Evolutionary conservation across 495 filamentous ascomycete species (phyloP), one percentile per base, ranked within the genome.

Genomic region (Pseudomonodictys pantanalensis): DNA sequence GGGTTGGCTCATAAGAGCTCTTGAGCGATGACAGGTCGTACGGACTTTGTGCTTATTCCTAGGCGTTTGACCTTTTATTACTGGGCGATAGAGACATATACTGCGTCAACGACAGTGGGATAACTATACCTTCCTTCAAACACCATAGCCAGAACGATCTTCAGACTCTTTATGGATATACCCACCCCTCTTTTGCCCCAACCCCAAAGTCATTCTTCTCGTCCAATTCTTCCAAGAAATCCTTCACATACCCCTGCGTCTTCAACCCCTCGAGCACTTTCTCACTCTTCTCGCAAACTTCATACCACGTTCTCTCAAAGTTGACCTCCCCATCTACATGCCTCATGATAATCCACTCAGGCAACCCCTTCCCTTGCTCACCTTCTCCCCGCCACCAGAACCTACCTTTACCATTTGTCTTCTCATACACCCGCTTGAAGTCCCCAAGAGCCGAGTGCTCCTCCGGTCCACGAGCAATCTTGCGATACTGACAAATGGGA

Each of bases 311-410:
- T 30, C 59, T 29, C 45, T 62, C 59, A 45, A 62, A 62, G 38
- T 62, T 62, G 23, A 54, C 11, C 7, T 49, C 44, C 8, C 39
- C 56, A 2, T 46, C 39, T 2, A 2, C 54, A 23, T 57, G 24
- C 10, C 10, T 24, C 38, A 64, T 15, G 22, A 64, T 59, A 3
- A 59, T 47, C 61, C 61, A 64, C 33, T 64, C 61, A 7, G 61
- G 61, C 24, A 64, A 24, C 11, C 33, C 28, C 29, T 55, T 52
- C 3, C n/a, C n/a, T n/a, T 20, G 18, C n/a, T 54, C 55, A 1
- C 11, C 23, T 15, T 57, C 52, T 20, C 59, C 29, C 10, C 26
- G 43, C 55, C 61, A 64, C 61, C 61, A 64, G 33, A 38, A 54
- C 47, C 61, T 53, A 8, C 54, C 61, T n/a, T 42, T 46, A 23